Conservation (phyloP, 2,329 filamentous ascomycete species). For the Colletotrichum spinosum region DNA sequence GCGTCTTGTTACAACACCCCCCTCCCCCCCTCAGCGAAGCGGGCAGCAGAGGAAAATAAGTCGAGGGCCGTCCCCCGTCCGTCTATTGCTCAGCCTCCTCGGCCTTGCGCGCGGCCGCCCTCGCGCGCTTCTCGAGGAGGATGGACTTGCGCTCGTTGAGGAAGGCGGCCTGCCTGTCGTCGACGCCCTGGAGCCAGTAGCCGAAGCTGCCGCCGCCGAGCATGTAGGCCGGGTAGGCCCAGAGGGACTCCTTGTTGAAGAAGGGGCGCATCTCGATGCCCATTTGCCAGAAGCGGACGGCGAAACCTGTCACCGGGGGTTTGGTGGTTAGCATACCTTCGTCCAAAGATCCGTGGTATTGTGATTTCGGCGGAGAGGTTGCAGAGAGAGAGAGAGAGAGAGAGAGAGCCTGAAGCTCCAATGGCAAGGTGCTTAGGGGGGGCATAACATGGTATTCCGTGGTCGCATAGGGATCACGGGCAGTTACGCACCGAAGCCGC, state of each 20-base stretch:
- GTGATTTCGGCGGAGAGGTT: no score
- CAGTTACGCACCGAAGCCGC: slow-evolving; percentile 83
- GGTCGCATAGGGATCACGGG: slow-evolving; percentile 20
- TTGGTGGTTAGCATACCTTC: slow-evolving; percentile 39
- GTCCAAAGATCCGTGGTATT: neutral
- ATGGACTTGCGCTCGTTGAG: slow-evolving; percentile 82
- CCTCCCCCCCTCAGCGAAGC: neutral
- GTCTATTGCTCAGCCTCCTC: slow-evolving; percentile 47
- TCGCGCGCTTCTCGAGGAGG: slow-evolving; percentile 89
- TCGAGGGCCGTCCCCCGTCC: neutral
- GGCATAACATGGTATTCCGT: neutral
- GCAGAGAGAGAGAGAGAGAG: no score
- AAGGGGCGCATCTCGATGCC: slow-evolving; percentile 98
- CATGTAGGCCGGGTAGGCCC: slow-evolving; percentile 92
- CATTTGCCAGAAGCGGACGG: slow-evolving; percentile 94
- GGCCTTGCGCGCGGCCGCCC: slow-evolving; percentile 58
- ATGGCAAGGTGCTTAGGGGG: neutral
- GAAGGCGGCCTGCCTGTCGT: slow-evolving; percentile 82
- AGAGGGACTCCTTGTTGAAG: slow-evolving; percentile 85
- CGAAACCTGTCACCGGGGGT: slow-evolving; percentile 74
- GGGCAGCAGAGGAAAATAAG: neutral
- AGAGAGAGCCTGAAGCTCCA: neutral
- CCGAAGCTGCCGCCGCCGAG: slow-evolving; percentile 90
- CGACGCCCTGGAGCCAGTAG: slow-evolving; percentile 95
- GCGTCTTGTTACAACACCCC: neutral